Conservation (phyloP, 208 protist genomes). For the Tritrichomonas foetus region DNA sequence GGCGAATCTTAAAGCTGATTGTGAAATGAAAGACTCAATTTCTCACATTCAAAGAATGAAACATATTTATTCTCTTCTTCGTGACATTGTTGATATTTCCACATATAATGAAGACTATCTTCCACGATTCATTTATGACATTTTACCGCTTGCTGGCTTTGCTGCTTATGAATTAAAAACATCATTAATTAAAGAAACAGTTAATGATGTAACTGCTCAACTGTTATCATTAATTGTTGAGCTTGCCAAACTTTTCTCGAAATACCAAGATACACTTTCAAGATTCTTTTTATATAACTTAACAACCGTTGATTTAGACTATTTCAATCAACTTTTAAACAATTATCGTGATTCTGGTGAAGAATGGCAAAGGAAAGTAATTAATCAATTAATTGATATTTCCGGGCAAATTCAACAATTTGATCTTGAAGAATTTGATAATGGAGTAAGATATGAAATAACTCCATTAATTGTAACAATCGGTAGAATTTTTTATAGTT, state of each 20-base stretch:
- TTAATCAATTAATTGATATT: not conserved
- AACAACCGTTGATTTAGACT: not conserved
- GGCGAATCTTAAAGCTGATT: not conserved
- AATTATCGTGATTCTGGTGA: not conserved
- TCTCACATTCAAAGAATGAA: not conserved
- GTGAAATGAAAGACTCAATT: not conserved
- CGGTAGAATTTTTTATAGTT: not conserved
- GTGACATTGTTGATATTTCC: not conserved
- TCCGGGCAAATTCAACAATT: not conserved
- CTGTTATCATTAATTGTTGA: not conserved
- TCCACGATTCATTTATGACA: not conserved
- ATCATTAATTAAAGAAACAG: too few species aligned
- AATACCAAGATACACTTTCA: not conserved
- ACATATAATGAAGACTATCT: not conserved
- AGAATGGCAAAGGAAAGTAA: not conserved
- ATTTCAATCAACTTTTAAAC: not conserved
- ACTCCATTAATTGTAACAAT: not conserved
- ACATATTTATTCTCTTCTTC: not conserved
- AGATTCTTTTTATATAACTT: not conserved
- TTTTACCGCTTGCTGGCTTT: not conserved
- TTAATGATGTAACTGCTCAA: not conserved
- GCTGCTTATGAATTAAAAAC: not conserved
- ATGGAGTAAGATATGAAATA: not conserved
- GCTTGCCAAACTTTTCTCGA: not conserved
- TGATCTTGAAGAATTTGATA: conserved; percentile 20